A percentile compares a stretch with the other conserved stretches of the same genome.
Evolutionary conservation across 371 early-diverging fungal species (phyloP).

Genomic region (Blakeslea trispora): DNA sequence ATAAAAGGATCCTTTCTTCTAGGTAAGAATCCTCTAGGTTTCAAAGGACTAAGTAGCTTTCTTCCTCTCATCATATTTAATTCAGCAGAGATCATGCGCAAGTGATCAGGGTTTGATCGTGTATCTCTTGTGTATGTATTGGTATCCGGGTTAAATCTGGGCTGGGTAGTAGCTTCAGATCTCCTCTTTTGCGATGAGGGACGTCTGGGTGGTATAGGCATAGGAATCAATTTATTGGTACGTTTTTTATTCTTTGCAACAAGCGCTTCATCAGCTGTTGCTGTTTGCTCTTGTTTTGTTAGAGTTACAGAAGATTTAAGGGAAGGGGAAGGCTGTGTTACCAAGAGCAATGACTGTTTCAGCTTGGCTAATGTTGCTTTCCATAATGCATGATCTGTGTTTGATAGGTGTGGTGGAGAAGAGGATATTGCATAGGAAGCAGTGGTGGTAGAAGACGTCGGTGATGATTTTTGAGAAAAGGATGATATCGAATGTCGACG

Average conservation of each 20-base stretch:
- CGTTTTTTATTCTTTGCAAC: neutral
- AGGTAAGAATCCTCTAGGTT: slow-evolving; percentile 60
- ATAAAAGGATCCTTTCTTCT: slow-evolving; percentile 57
- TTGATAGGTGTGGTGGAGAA: slow-evolving; percentile 35
- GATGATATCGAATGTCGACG: slow-evolving; percentile 45
- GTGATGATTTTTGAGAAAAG: slow-evolving; percentile 28
- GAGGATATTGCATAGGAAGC: slow-evolving; percentile 42
- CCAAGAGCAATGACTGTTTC: slow-evolving; percentile 17
- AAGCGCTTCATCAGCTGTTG: slow-evolving; percentile 15
- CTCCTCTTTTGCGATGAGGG: slow-evolving; percentile 37
- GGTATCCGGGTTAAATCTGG: slow-evolving; percentile 51
- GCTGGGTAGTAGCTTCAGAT: slow-evolving; percentile 55
- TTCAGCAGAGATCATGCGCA: slow-evolving; percentile 64
- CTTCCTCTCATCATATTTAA: slow-evolving; percentile 60
- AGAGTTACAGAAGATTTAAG: slow-evolving; percentile 7
- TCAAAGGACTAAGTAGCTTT: slow-evolving; percentile 58
- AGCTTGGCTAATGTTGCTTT: slow-evolving; percentile 23
- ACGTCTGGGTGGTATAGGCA: slow-evolving; percentile 47
- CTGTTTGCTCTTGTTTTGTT: neutral
- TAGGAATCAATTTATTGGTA: slow-evolving; percentile 36
- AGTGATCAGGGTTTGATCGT: slow-evolving; percentile 61
- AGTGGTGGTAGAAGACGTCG: slow-evolving; percentile 32
- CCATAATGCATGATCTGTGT: slow-evolving; percentile 26
- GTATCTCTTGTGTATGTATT: slow-evolving; percentile 59
- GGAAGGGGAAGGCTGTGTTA: slow-evolving; percentile 12